Evolutionary conservation across 495 filamentous ascomycete species (phyloP), one percentile per base, ranked within the genome.

Genomic region (Polyplosphaeria fusca): DNA sequence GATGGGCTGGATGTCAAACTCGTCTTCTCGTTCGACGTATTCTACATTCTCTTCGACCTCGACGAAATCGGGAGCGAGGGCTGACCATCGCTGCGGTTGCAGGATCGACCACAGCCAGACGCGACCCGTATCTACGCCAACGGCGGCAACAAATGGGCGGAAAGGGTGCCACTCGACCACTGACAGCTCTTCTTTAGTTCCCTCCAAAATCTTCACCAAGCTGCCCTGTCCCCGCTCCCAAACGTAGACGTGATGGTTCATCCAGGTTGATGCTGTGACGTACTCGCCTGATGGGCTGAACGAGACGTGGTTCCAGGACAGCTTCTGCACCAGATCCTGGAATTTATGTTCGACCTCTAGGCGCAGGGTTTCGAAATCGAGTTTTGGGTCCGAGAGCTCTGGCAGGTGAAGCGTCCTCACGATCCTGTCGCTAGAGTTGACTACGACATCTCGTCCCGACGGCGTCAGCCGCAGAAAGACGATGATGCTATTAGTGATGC

Each of bases 1-100:
- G 22, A 91, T 86, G 0, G 91, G 91, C 64, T 96, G 92, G 52
- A 97, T 92, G 67, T 99, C 93, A 61, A 97, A 99, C 65, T 99
- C 93, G 66, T 97, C 94, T 73, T 97, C 93, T 24, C 81, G 80
- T 68, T 99, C 93, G 32, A 92, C 79, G 66, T 97, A 97, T 71
- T 96, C 91, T 11, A 95, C 89, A 55, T 97, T 97, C 71, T 97
- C 94, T 73, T 99, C 93, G 9, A 99, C 89, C 70, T 99, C 93
- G 28, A 81, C 88, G 68, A 99, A 99, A 70, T 99, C 93, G 0
- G 93, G 93, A 5, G 93, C 93, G 7, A 99, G 81, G 0, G 93
- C 92, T 25, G 90, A 95, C 93, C 93, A 99, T 55, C 91, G 86
- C 67, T 99, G 93, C 1, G 91, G 90, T 16, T 86, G 88, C 24